These are phyloP conservation scores for Podaxis rugospora DNA, from an alignment of 768 basidiomycete species.

Conservation along the genomic window DNA sequence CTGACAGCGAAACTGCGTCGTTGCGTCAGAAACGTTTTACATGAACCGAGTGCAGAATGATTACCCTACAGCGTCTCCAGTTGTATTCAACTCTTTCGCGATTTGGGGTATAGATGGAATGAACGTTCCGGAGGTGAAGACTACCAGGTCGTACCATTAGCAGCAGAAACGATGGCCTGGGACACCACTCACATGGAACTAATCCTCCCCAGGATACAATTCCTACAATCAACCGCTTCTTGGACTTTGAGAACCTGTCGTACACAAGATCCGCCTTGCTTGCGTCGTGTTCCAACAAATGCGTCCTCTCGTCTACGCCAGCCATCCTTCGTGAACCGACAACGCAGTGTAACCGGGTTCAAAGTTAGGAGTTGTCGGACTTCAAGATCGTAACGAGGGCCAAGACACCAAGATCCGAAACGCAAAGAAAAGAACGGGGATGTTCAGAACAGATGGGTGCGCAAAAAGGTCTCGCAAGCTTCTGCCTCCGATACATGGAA, in stretches of 20 bases:
- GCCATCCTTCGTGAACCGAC: background rate
- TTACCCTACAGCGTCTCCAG: slow-evolving; percentile 55
- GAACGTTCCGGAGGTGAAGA: slow-evolving; percentile 66
- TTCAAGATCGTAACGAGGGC: background rate
- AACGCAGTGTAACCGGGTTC: background rate
- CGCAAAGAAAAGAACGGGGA: background rate
- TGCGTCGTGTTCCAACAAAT: slow-evolving; percentile 21
- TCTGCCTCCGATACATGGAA: background rate
- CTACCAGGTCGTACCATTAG: slow-evolving; percentile 28
- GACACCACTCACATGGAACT: slow-evolving; percentile 44
- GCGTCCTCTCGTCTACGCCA: slow-evolving; percentile 16
- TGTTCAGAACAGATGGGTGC: no score
- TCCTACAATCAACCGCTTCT: slow-evolving; percentile 50
- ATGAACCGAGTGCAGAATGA: slow-evolving; percentile 6
- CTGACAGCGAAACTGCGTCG: slow-evolving; percentile 29
- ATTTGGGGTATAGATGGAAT: slow-evolving; percentile 75
- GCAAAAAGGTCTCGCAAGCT: background rate
- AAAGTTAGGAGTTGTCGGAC: background rate
- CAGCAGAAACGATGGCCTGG: background rate
- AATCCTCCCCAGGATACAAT: slow-evolving; percentile 61
- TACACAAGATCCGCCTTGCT: slow-evolving; percentile 37
- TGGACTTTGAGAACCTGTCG: slow-evolving; percentile 44
- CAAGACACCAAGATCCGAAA: background rate
- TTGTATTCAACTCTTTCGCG: slow-evolving; percentile 56
- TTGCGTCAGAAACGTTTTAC: background rate